Evolutionary conservation across 129 eudicot genomes (phyloP).

Genomic region (Pulicaria dysenterica): DNA sequence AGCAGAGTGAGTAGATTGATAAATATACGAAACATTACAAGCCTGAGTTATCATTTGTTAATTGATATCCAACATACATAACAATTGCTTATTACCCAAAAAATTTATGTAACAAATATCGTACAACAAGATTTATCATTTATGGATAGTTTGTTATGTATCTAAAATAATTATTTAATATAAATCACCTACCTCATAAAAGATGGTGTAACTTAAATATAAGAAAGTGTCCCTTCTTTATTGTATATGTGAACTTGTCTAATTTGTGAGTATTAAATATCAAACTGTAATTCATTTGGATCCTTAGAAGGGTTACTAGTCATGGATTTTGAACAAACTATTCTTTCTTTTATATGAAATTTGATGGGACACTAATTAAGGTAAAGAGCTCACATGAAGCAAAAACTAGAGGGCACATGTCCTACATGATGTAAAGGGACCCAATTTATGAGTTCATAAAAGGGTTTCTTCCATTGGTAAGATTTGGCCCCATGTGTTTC

Average conservation of each 20-base stretch:
- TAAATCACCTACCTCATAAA: no score
- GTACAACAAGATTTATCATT: no score
- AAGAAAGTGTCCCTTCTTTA: background rate
- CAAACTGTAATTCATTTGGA: background rate
- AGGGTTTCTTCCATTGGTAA: slow-evolving; percentile 31
- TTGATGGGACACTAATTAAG: slow-evolving; percentile 30
- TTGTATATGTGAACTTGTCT: background rate
- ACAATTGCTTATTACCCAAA: no score
- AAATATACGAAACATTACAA: no score
- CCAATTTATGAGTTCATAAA: slow-evolving; percentile 28
- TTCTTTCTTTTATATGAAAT: background rate
- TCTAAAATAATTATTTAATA: no score
- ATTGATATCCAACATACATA: no score
- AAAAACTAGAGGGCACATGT: slow-evolving; percentile 30
- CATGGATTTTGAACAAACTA: background rate
- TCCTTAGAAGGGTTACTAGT: background rate
- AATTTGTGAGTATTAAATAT: background rate
- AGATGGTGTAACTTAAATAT: no score
- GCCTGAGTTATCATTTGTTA: no score
- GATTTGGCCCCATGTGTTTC: slow-evolving; percentile 24
- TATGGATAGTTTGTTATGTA: no score
- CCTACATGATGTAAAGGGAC: slow-evolving; percentile 27
- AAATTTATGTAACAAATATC: no score
- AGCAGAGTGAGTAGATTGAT: no score
- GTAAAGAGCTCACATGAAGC: slow-evolving; percentile 41